phyloP scores from a whole-genome alignment of 192 early-diverging fungal genomes.

The Linnemannia zychae region DNA sequence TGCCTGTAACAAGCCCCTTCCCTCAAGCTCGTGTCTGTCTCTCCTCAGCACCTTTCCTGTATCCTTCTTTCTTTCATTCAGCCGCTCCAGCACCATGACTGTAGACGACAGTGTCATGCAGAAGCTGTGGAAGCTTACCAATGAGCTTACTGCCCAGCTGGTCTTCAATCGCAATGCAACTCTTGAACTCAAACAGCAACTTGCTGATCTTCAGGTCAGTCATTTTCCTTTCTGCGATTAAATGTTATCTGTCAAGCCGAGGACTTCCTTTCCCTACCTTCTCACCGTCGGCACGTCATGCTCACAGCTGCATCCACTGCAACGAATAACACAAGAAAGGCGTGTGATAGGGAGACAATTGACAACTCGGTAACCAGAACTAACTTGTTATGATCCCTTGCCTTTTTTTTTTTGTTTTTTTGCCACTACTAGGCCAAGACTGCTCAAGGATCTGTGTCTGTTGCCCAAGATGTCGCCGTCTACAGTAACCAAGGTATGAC shows the following conservation, averaged over 20 bases:
- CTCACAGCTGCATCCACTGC: neutral
- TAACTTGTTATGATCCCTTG: neutral
- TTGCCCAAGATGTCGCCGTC: constrained; percentile 8
- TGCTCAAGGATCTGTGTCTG: constrained; percentile 14
- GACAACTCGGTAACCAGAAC: neutral
- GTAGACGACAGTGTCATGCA: constrained; percentile 62
- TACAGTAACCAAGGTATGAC: constrained; percentile 6
- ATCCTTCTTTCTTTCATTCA: neutral
- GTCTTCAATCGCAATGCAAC: constrained; percentile 59
- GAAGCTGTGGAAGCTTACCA: constrained; percentile 62
- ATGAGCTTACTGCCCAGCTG: constrained; percentile 60
- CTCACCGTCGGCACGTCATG: neutral
- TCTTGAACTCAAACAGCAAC: constrained; percentile 48
- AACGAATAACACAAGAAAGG: neutral
- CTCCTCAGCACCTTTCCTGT: neutral
- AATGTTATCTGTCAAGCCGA: neutral
- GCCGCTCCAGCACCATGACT: constrained; percentile 27
- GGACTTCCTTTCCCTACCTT: neutral
- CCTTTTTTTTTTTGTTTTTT: neutral
- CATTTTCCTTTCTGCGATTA: neutral
- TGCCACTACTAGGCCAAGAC: constrained; percentile 36
- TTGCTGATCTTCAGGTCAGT: constrained; percentile 59
- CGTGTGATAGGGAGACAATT: neutral
- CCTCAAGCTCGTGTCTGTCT: neutral
- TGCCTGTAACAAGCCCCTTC: neutral